These are phyloP conservation scores for Pelargonium exstipulatum DNA, from an alignment of 441 rosid species.

Conservation along the genomic window DNA sequence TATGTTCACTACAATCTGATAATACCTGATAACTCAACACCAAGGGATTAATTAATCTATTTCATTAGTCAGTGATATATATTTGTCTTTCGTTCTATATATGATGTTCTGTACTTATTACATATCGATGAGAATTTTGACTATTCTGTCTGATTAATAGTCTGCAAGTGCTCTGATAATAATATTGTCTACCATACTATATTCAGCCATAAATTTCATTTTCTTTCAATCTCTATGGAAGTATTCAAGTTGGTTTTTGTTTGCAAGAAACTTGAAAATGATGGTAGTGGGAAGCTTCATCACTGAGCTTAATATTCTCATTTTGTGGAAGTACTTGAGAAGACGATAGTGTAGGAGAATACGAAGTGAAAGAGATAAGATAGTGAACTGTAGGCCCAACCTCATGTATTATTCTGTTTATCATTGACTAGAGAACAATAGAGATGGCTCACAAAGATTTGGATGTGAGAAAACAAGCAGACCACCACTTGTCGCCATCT, in stretches of 20 bases:
- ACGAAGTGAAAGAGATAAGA: neutral
- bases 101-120: neutral
- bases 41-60: no score
- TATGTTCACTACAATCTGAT: no score
- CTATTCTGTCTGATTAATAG: neutral
- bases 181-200: neutral
- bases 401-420: neutral
- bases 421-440: neutral
- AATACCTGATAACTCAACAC: no score
- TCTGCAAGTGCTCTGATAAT: neutral
- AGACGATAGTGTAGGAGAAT: neutral
- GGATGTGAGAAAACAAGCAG: no score
- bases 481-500: no score
- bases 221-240: neutral
- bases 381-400: neutral
- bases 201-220: neutral
- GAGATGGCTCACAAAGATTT: neutral
- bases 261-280: no score
- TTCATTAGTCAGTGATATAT: neutral
- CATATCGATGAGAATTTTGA: neutral
- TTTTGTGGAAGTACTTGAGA: neutral
- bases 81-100: neutral
- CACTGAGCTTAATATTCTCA: no score
- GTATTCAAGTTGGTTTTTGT: neutral
- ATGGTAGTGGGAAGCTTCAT: no score